A percentile compares a stretch with the other conserved stretches of the same genome.
phyloP scores from a whole-genome alignment of 192 early-diverging fungal species.

The Thoreauomyces humboldtii region DNA sequence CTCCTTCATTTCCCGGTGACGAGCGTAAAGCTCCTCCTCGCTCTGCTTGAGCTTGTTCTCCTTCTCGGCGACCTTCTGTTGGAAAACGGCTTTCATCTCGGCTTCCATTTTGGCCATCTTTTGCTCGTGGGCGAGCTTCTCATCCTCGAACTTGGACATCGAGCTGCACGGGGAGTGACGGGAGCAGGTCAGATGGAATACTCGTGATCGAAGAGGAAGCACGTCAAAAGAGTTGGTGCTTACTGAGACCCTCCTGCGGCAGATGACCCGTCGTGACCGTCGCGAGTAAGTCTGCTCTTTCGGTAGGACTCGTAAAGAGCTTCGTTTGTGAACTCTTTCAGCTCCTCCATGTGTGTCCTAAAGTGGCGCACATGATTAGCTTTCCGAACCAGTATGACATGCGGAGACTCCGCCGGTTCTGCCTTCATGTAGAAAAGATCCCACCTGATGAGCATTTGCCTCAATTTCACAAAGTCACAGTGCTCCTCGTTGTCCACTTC shows the following conservation, averaged over 20 bases:
- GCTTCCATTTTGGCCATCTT: constrained; percentile 98
- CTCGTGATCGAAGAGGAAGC: no score
- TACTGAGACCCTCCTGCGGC: background rate
- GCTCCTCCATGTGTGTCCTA: constrained; percentile 78
- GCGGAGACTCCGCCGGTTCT: background rate
- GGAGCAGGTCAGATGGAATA: background rate
- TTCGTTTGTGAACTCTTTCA: constrained; percentile 63
- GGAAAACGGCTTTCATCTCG: constrained; percentile 99
- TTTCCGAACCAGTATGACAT: no score
- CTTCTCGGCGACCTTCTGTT: constrained; percentile 98
- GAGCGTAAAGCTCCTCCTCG: constrained; percentile 93
- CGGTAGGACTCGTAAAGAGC: constrained; percentile 64
- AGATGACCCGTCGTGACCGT: constrained; percentile 30
- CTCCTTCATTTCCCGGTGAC: constrained; percentile 98
- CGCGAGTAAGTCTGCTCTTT: constrained; percentile 46
- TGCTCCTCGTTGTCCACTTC: constrained; percentile 63
- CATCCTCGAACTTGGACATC: constrained; percentile 79
- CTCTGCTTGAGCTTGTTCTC: constrained; percentile 96
- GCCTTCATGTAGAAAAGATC: background rate
- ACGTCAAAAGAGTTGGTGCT: background rate
- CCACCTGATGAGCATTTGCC: constrained; percentile 53
- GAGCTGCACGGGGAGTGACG: constrained; percentile 29
- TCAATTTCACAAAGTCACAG: constrained; percentile 61
- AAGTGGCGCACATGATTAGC: background rate
- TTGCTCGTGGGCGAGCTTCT: constrained; percentile 85